phyloP scores from a whole-genome alignment of 768 basidiomycete genomes.

The Suillus subluteus region DNA sequence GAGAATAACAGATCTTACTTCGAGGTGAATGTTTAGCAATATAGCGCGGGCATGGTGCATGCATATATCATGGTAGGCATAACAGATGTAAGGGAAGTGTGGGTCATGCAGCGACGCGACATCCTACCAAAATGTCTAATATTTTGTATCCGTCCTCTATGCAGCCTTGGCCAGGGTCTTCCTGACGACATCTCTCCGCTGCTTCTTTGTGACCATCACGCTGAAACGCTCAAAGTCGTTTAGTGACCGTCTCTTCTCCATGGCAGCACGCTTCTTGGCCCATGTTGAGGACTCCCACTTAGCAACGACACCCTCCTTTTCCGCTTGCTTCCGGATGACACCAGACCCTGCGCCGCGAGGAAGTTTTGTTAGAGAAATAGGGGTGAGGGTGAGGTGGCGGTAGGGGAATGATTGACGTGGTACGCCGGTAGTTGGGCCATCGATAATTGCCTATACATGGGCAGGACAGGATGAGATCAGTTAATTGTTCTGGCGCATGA shows the following conservation, averaged over 20 bases:
- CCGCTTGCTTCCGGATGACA: conserved; percentile 81
- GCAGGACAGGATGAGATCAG: conserved; percentile 3
- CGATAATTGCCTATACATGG: conserved; percentile 80
- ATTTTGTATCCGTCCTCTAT: conserved; percentile 24
- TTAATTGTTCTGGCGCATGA: background rate
- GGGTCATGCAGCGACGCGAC: conserved; percentile 15
- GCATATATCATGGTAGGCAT: conserved; percentile 28
- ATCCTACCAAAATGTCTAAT: conserved; percentile 9
- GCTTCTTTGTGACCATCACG: conserved; percentile 89
- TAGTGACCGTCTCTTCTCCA: conserved; percentile 71
- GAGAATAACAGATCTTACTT: background rate
- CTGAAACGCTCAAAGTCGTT: conserved; percentile 93
- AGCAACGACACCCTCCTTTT: conserved; percentile 79
- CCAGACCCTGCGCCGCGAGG: conserved; percentile 87
- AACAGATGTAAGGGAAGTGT: conserved; percentile 21
- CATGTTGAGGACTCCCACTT: conserved; percentile 91
- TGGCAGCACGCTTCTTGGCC: conserved; percentile 84
- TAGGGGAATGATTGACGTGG: conserved; percentile 92
- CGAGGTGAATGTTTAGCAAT: background rate
- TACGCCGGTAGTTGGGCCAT: conserved; percentile 90
- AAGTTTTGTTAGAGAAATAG: conserved; percentile 77
- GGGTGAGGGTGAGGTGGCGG: conserved; percentile 91
- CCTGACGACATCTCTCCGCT: conserved; percentile 75
- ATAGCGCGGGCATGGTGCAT: conserved; percentile 13
- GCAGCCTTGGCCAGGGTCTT: conserved; percentile 65